Conservation (phyloP, 2,329 filamentous ascomycete genomes). For the Pseudogymnoascus sp. region DNA sequence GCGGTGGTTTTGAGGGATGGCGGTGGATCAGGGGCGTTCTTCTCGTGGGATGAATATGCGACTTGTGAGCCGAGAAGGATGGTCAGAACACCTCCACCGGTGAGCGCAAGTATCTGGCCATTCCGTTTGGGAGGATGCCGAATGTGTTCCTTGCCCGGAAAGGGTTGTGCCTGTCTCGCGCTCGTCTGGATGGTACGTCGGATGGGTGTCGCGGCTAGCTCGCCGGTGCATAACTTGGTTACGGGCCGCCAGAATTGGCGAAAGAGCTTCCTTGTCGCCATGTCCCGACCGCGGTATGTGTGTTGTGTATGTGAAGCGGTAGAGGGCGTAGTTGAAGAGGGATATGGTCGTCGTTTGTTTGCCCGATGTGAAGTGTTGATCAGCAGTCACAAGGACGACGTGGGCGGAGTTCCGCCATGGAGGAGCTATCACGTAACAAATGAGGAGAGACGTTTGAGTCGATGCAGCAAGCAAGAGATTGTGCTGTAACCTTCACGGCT, state of each 20-base stretch:
- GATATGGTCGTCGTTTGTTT: background rate
- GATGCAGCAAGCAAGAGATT: background rate
- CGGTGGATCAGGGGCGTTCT: background rate
- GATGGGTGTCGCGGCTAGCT: background rate
- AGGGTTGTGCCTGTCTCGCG: background rate
- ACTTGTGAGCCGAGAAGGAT: background rate
- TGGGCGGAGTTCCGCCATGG: background rate
- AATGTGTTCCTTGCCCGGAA: background rate
- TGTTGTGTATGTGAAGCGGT: background rate
- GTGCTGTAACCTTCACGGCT: conserved; percentile 5
- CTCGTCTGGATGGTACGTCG: background rate
- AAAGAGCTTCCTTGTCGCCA: background rate
- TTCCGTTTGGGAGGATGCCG: background rate
- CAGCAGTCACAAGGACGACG: background rate
- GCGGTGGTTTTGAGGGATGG: background rate
- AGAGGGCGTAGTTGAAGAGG: background rate
- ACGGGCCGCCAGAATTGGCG: background rate
- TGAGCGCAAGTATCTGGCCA: background rate
- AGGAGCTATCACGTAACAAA: background rate
- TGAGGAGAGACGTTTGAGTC: background rate
- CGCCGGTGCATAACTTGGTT: background rate
- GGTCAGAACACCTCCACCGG: background rate
- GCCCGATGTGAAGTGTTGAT: background rate
- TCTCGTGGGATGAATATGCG: background rate
- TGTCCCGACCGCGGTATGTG: background rate